phyloP scores from a whole-genome alignment of 805 yeast species.

The Hanseniaspora meyeri region DNA sequence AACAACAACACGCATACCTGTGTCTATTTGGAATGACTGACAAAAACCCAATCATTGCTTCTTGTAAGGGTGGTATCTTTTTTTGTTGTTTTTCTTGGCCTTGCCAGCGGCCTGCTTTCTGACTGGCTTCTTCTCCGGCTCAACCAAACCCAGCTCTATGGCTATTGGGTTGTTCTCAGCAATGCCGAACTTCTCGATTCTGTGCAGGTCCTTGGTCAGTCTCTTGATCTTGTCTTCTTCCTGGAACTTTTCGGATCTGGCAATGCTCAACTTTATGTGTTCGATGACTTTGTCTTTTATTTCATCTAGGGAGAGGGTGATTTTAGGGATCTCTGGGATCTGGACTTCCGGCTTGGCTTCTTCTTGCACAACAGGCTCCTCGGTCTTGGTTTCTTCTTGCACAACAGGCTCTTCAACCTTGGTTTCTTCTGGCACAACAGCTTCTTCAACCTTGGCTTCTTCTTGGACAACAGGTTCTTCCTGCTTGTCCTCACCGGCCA shows the following conservation, averaged over 20 bases:
- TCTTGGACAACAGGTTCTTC: neutral
- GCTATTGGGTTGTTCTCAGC: conserved; percentile 55
- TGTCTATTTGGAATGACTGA: too few relatives aligned
- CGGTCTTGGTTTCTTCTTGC: neutral
- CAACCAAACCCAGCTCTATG: conserved; percentile 48
- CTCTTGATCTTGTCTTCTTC: conserved; percentile 47
- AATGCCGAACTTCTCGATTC: conserved; percentile 73
- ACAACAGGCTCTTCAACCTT: conserved; percentile 15
- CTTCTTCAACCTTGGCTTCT: conserved; percentile 8
- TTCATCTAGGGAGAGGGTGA: conserved; percentile 48
- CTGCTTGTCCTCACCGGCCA: conserved; percentile 13
- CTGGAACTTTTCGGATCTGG: conserved; percentile 61
- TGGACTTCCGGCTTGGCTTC: conserved; percentile 9
- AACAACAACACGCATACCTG: too few relatives aligned
- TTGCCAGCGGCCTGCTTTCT: neutral
- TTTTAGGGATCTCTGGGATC: conserved; percentile 11
- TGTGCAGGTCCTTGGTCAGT: conserved; percentile 37
- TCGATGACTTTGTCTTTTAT: conserved; percentile 57
- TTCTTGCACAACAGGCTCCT: conserved; percentile 10
- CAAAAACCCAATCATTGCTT: too few relatives aligned
- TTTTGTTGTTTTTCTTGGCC: neutral
- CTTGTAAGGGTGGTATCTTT: conserved; percentile 8
- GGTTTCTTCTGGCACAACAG: conserved; percentile 9
- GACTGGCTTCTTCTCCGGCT: conserved; percentile 13
- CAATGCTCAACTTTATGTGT: conserved; percentile 51